These are phyloP conservation scores for Akanthomyces muscarius DNA, from an alignment of 2,329 filamentous ascomycete genomes.

Conservation along the genomic window DNA sequence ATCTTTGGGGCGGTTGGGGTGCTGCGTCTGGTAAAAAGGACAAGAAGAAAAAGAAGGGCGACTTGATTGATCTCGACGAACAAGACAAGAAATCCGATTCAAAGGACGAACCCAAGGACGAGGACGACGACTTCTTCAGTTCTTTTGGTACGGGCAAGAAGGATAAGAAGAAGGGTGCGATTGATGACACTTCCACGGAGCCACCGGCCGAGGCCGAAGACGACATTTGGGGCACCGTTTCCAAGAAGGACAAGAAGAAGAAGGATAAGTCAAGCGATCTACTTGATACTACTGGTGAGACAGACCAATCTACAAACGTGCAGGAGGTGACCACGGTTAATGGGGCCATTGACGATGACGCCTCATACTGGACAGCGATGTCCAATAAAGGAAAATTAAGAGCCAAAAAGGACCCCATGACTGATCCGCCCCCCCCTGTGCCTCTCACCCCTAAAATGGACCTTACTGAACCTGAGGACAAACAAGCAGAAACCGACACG, in stretches of 20 bases:
- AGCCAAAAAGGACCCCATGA: constrained; percentile 34
- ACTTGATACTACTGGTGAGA: constrained; percentile 43
- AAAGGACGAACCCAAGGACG: constrained; percentile 31
- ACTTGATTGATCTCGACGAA: constrained; percentile 36
- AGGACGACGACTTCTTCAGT: constrained; percentile 49
- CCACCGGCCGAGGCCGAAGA: constrained; percentile 40
- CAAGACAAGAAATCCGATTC: constrained; percentile 21
- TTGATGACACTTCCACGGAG: constrained; percentile 33
- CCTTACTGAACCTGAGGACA: constrained; percentile 36
- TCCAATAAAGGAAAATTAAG: constrained; percentile 44
- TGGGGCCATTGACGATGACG: constrained; percentile 34
- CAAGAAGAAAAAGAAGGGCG: constrained; percentile 37
- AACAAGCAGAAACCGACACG: constrained; percentile 34
- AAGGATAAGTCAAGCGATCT: constrained; percentile 50
- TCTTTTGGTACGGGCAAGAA: constrained; percentile 55
- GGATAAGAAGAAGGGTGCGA: constrained; percentile 31
- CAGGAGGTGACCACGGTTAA: constrained; percentile 42
- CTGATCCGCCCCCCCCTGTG: constrained; percentile 41
- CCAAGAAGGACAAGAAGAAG: constrained; percentile 42
- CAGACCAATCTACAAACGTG: constrained; percentile 43
- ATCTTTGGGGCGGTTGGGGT: constrained; percentile 26
- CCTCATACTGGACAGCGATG: constrained; percentile 40
- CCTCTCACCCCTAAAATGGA: constrained; percentile 47
- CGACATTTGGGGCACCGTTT: constrained; percentile 34
- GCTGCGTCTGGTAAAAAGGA: constrained; percentile 28